phyloP scores from a whole-genome alignment of 148 eudicot species.

The Nepenthes mirabilis region DNA sequence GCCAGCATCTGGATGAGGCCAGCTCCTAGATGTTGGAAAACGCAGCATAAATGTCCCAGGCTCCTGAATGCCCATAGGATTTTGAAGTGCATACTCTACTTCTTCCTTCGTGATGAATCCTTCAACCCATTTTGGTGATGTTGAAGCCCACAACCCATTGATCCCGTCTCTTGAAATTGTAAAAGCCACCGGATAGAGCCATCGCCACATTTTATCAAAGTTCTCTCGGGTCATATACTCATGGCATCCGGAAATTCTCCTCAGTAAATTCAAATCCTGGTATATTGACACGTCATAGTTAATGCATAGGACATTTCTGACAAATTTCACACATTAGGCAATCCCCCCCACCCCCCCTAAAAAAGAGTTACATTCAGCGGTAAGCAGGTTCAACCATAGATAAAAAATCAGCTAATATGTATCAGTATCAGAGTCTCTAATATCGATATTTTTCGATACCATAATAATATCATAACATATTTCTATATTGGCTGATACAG shows the following conservation, averaged over 20 bases:
- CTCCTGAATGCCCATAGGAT: conserved; percentile 39
- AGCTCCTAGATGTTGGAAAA: conserved; percentile 88
- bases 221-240: conserved; percentile 50
- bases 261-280: conserved; percentile 75
- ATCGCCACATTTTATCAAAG: conserved; percentile 83
- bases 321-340: background rate
- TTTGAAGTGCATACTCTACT: conserved; percentile 60
- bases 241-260: conserved; percentile 53
- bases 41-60: conserved; percentile 91
- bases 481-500: too few relatives aligned
- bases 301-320: background rate
- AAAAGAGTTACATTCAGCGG: too few relatives aligned
- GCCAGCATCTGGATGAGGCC: conserved; percentile 99
- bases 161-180: conserved; percentile 50
- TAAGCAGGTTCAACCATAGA: too few relatives aligned
- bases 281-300: conserved; percentile 2
- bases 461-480: too few relatives aligned
- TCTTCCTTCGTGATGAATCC: conserved; percentile 91
- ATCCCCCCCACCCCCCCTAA: too few relatives aligned
- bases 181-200: conserved; percentile 86
- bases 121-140: conserved; percentile 69
- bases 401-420: too few relatives aligned
- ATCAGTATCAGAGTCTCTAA: too few relatives aligned
- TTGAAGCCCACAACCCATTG: conserved; percentile 54
- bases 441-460: too few relatives aligned